Conservation (phyloP, 2,329 filamentous ascomycete genomes). For the Dothistroma septosporum region DNA sequence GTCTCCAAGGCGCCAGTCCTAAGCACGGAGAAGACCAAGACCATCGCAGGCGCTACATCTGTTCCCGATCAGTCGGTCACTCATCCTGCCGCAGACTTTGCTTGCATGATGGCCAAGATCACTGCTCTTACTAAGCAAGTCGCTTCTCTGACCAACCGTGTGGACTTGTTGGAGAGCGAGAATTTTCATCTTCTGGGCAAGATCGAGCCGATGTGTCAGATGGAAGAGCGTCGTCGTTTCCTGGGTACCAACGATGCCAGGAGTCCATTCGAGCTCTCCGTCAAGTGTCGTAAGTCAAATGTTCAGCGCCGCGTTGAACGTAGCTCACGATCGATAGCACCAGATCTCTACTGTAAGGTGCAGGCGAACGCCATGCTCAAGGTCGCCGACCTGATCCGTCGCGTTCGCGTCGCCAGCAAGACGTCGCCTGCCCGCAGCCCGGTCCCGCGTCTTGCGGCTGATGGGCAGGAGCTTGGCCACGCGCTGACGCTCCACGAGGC, state of each 20-base stretch:
- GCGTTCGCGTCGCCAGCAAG: background rate
- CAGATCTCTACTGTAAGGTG: background rate
- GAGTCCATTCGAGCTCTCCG: background rate
- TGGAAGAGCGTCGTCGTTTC: background rate
- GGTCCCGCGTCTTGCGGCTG: background rate
- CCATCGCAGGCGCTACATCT: background rate
- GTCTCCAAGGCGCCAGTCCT: background rate
- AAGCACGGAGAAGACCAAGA: background rate
- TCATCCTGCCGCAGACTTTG: background rate
- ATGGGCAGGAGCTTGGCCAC: background rate
- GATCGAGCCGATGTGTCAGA: background rate
- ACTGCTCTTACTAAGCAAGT: background rate
- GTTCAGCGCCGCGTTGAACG: background rate
- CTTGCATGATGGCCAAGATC: background rate
- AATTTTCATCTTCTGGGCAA: background rate
- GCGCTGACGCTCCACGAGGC: background rate
- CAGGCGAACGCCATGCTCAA: background rate
- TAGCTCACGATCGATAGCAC: background rate
- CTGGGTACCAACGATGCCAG: background rate
- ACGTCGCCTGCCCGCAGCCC: background rate
- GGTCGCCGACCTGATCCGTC: slow-evolving; percentile 1
- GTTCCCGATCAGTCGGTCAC: background rate
- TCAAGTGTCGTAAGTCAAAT: slow-evolving; percentile 1
- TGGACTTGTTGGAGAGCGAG: background rate
- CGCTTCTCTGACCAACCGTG: background rate